A percentile compares a stretch with the other conserved stretches of the same genome.
phyloP scores from a whole-genome alignment of 495 filamentous ascomycete genomes.

The Hypoxylon crocopeplum region DNA sequence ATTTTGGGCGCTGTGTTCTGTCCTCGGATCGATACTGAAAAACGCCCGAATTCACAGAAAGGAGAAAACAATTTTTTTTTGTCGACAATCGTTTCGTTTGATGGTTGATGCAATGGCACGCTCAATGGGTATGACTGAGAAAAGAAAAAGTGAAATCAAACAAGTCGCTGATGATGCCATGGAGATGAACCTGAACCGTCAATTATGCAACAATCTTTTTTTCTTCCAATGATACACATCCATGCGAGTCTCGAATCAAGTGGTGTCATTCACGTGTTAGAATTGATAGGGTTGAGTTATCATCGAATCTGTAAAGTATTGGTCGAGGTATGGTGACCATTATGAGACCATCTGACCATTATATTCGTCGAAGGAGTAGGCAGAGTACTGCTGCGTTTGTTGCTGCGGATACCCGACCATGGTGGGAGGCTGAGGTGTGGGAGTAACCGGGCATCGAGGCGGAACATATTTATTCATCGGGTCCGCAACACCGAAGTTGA shows the following conservation, averaged over 20 bases:
- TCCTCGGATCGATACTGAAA: slow-evolving; percentile 33
- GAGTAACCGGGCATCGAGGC: slow-evolving; percentile 60
- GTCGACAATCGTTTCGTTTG: slow-evolving; percentile 40
- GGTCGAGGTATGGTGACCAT: slow-evolving; percentile 1
- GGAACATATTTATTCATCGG: slow-evolving; percentile 56
- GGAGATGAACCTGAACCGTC: slow-evolving; percentile 46
- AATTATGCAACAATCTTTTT: slow-evolving; percentile 49
- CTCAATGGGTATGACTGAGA: slow-evolving; percentile 45
- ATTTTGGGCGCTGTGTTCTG: slow-evolving; percentile 30
- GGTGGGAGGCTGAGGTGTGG: slow-evolving; percentile 50
- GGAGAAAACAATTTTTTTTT: slow-evolving; percentile 43
- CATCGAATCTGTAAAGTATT: slow-evolving; percentile 14
- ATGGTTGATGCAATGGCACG: slow-evolving; percentile 37
- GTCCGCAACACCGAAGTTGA: slow-evolving; percentile 59
- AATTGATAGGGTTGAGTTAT: slow-evolving; percentile 23
- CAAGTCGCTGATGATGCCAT: slow-evolving; percentile 47
- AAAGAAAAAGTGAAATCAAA: slow-evolving; percentile 38
- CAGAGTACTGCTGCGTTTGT: slow-evolving; percentile 36
- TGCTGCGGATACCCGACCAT: slow-evolving; percentile 29
- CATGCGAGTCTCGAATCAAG: slow-evolving; percentile 28
- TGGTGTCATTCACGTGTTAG: slow-evolving; percentile 16
- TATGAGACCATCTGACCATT: slow-evolving; percentile 38
- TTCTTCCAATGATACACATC: slow-evolving; percentile 44
- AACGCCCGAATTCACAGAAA: slow-evolving; percentile 41
- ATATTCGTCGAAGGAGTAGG: slow-evolving; percentile 37